These are phyloP conservation scores for Gyrodon lividus DNA, from an alignment of 768 basidiomycete genomes.

Conservation along the genomic window DNA sequence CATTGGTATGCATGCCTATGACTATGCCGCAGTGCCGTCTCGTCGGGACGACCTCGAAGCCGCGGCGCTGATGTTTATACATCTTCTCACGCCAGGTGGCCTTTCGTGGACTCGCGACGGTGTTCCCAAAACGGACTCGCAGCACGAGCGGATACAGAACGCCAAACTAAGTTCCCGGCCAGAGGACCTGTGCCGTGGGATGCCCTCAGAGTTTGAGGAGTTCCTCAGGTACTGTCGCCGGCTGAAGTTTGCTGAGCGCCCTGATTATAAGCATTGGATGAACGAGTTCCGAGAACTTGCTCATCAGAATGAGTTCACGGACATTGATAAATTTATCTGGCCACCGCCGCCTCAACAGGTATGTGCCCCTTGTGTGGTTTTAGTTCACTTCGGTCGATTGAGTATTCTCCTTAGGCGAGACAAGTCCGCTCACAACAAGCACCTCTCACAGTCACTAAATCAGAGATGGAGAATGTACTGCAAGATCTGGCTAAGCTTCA, in stretches of 20 bases:
- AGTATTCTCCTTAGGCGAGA: slow-evolving; percentile 25
- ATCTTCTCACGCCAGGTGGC: slow-evolving; percentile 73
- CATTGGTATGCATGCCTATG: slow-evolving; percentile 17
- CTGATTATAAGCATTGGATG: slow-evolving; percentile 67
- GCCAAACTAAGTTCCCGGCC: slow-evolving; percentile 60
- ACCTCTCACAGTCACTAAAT: slow-evolving; percentile 26
- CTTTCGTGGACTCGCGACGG: slow-evolving; percentile 79
- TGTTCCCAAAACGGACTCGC: slow-evolving; percentile 67
- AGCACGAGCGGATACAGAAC: slow-evolving; percentile 62
- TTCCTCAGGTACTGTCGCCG: slow-evolving; percentile 71
- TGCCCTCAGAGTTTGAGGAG: slow-evolving; percentile 74
- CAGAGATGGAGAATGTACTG: slow-evolving; percentile 56
- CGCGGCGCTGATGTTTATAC: slow-evolving; percentile 74
- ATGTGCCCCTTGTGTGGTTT: slow-evolving; percentile 2
- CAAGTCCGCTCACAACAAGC: slow-evolving; percentile 25
- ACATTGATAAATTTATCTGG: slow-evolving; percentile 67
- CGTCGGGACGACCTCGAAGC: slow-evolving; percentile 81
- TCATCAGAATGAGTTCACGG: slow-evolving; percentile 53
- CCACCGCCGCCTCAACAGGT: slow-evolving; percentile 52
- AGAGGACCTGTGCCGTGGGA: slow-evolving; percentile 64
- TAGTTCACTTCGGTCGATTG: slow-evolving; percentile 1
- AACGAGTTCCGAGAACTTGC: slow-evolving; percentile 66
- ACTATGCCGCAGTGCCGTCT: slow-evolving; percentile 57
- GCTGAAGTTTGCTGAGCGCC: slow-evolving; percentile 64
- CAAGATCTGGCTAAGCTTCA: slow-evolving; percentile 59